phyloP scores from a whole-genome alignment of 345 rosid species.

The Trapa bicornis region DNA sequence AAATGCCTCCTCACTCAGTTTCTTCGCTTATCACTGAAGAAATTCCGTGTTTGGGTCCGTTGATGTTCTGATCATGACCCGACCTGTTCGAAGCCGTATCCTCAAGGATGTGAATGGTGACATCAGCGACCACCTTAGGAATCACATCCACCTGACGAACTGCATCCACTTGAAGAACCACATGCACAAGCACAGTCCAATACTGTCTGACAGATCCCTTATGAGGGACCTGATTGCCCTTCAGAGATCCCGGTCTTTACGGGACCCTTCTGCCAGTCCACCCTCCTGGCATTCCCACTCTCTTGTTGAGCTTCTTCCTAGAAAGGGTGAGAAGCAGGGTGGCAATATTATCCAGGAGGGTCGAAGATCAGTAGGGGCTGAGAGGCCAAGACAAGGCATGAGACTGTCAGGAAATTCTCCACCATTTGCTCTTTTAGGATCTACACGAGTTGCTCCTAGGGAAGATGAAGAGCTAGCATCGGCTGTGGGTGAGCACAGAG shows the following conservation, averaged over 20 bases:
- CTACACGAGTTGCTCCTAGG: conserved; percentile 53
- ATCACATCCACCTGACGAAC: conserved; percentile 87
- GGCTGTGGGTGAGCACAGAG: conserved; percentile 28
- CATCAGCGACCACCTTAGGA: conserved; percentile 83
- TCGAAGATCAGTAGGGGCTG: conserved; percentile 49
- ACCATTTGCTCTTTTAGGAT: conserved; percentile 30
- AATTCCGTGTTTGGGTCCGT: conserved; percentile 13
- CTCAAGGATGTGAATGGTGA: conserved; percentile 85
- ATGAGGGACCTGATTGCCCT: conserved; percentile 86
- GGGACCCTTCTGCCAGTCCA: conserved; percentile 90
- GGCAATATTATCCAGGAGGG: conserved; percentile 33
- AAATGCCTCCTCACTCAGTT: conserved; percentile 30
- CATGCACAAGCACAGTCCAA: conserved; percentile 95
- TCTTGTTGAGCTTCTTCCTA: conserved; percentile 49
- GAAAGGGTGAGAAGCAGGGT: conserved; percentile 36
- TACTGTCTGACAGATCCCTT: conserved; percentile 57
- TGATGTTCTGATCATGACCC: conserved; percentile 59
- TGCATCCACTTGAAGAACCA: conserved; percentile 98
- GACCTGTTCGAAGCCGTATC: conserved; percentile 56
- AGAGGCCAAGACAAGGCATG: conserved; percentile 38
- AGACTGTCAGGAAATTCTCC: conserved; percentile 55
- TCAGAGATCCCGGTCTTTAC: conserved; percentile 78
- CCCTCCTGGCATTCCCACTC: conserved; percentile 80
- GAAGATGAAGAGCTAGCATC: conserved; percentile 55
- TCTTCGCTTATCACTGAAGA: conserved; percentile 20